Base-by-base conservation (phyloP, 352 stramenopile species). In the Plasmopara viticola region DNA sequence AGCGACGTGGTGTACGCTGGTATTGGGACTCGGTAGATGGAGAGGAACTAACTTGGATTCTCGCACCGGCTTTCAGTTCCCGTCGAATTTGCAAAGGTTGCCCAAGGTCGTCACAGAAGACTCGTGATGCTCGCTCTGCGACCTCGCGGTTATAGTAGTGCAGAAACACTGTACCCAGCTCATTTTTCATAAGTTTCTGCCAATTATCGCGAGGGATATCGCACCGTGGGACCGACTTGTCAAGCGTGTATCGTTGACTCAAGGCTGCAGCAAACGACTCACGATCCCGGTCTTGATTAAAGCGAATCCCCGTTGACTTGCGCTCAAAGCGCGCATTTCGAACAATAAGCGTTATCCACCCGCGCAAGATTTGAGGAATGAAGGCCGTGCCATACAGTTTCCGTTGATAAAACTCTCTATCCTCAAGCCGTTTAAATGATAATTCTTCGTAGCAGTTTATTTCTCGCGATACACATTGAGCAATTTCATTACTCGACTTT, bases 81-180 rank as follows among this genome's bases (percentile, higher is more conserved):
- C 58, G 57, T 43, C 59, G 70, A 33, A 70, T 51, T 45, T 79
- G 58, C 35, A 86, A 42, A 4, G 60, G 62, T 31, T 64, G 38
- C 2, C 73, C 70, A 15, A 51, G 33, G 37, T 86, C 74, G 40
- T 86, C 74, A 15, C 48, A 46, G 48, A 80, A 80, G 14, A 54
- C 48, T 28, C 62, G 47, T 13, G 65, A 63, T 29, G 74, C 74
- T 44, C 61, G 55, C 33, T 69, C 62, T 4, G 68, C 67, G 35
- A 78, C 74, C 43, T 83, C 74, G 7, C 68, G 67, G 42, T 86
- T 82, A 37, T 68, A 63, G 40, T 79, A 86, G 38, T 84, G 74
- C 10, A 84, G 34, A 20, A 69, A 78, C 12, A 86, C 60, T 2
- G 61, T 44, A 4, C 51, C 61, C 12, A 56, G 39, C 20, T 68